Percentiles rank a stretch among this genome's conserved stretches.
These are phyloP conservation scores for Talaromyces rugulosus DNA, from an alignment of 2,329 filamentous ascomycete genomes.

Conservation along the genomic window DNA sequence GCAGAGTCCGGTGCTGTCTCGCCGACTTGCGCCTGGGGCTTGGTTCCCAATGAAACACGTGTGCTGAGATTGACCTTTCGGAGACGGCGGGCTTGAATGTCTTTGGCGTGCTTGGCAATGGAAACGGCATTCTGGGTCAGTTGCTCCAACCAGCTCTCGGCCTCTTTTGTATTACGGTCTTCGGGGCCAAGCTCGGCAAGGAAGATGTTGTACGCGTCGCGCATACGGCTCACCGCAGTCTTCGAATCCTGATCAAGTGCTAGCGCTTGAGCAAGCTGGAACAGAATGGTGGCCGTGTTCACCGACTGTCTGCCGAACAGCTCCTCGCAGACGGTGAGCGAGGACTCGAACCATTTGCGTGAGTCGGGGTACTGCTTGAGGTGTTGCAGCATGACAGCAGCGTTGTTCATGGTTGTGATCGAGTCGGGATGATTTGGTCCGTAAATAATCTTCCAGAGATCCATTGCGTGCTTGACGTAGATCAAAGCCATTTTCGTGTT, in stretches of 20 bases:
- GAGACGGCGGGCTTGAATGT: slow-evolving; percentile 70
- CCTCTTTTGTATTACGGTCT: slow-evolving; percentile 97
- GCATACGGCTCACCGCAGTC: slow-evolving; percentile 86
- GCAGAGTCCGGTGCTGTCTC: slow-evolving; percentile 52
- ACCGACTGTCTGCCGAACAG: slow-evolving; percentile 86
- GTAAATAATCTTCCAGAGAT: slow-evolving; percentile 96
- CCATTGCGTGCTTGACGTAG: slow-evolving; percentile 87
- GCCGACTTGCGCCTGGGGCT: slow-evolving; percentile 60
- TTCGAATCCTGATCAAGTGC: slow-evolving; percentile 95
- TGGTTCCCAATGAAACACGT: slow-evolving; percentile 54
- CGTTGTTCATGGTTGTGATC: slow-evolving; percentile 98
- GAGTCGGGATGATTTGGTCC: slow-evolving; percentile 91
- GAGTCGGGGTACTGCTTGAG: slow-evolving; percentile 94
- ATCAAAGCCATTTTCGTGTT: slow-evolving; percentile 83
- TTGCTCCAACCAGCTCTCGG: slow-evolving; percentile 93
- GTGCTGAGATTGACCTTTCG: slow-evolving; percentile 67
- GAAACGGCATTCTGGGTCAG: slow-evolving; percentile 92
- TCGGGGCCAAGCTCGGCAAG: slow-evolving; percentile 77
- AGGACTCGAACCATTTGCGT: slow-evolving; percentile 93
- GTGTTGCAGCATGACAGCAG: slow-evolving; percentile 95
- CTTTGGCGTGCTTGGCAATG: slow-evolving; percentile 90
- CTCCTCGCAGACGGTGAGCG: slow-evolving; percentile 80
- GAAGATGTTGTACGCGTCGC: slow-evolving; percentile 96
- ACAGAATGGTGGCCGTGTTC: slow-evolving; percentile 89
- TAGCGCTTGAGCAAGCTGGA: slow-evolving; percentile 93